Evolutionary conservation across 768 basidiomycete species (phyloP).

Genomic region (Mycena chlorophos): DNA sequence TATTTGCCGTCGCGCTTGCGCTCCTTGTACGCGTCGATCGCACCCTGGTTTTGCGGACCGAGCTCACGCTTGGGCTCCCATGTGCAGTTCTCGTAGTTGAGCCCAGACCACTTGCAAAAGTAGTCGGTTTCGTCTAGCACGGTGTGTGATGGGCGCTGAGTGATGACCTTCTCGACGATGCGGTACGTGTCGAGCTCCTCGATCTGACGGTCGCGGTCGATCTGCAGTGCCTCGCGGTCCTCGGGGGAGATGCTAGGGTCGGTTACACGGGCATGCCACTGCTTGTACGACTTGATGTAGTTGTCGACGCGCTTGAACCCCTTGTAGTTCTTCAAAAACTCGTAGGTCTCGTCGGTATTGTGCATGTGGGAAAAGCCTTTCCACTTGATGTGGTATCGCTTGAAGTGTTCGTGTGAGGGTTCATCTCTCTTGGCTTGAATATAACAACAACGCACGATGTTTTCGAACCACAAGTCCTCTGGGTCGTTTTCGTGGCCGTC

Average conservation of each 20-base stretch:
- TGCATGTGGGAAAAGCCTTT: slow-evolving; percentile 97
- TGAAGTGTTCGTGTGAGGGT: slow-evolving; percentile 16
- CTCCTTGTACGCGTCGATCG: slow-evolving; percentile 76
- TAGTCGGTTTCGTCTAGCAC: slow-evolving; percentile 77
- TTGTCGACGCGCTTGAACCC: slow-evolving; percentile 98
- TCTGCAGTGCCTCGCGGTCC: slow-evolving; percentile 83
- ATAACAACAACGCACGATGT: slow-evolving; percentile 59
- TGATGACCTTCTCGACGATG: slow-evolving; percentile 63
- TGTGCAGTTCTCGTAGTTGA: slow-evolving; percentile 93
- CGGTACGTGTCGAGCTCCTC: slow-evolving; percentile 91
- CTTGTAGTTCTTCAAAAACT: slow-evolving; percentile 92
- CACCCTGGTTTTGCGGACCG: slow-evolving; percentile 69
- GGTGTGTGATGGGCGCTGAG: slow-evolving; percentile 65
- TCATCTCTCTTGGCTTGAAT: slow-evolving; percentile 8
- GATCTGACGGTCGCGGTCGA: slow-evolving; percentile 88
- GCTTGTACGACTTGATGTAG: slow-evolving; percentile 91
- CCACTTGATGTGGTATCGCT: slow-evolving; percentile 99
- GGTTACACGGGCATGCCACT: slow-evolving; percentile 64
- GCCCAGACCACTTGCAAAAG: slow-evolving; percentile 95
- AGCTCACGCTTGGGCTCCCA: slow-evolving; percentile 90
- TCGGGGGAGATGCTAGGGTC: slow-evolving; percentile 74
- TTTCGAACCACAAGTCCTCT: slow-evolving; percentile 83
- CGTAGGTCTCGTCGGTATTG: slow-evolving; percentile 98
- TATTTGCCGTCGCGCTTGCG: slow-evolving; percentile 79
- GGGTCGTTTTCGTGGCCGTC: slow-evolving; percentile 75